Percentiles rank a stretch among this genome's conserved stretches.
These are phyloP conservation scores for Cardamine occulta DNA, from an alignment of 345 rosid species.

Conservation along the genomic window DNA sequence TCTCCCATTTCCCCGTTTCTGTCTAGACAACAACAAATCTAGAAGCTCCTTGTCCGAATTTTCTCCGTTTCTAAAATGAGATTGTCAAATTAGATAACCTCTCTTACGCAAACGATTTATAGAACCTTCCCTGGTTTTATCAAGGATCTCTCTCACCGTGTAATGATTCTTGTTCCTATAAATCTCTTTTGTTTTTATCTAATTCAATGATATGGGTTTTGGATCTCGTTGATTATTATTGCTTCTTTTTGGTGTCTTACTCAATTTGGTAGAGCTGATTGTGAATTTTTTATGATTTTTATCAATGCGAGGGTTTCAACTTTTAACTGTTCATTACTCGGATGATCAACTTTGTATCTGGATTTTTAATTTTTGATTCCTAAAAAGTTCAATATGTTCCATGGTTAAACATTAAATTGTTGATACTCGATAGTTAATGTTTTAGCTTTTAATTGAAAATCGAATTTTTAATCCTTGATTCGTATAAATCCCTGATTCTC, in stretches of 20 bases:
- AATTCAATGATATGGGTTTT: neutral
- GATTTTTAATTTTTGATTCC: neutral
- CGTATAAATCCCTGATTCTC: too few species aligned
- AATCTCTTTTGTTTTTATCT: neutral
- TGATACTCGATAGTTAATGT: neutral
- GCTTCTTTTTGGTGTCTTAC: neutral
- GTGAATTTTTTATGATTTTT: neutral
- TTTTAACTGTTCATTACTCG: neutral
- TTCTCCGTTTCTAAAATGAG: neutral
- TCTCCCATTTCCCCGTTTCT: neutral
- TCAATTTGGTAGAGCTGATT: slow-evolving; percentile 1
- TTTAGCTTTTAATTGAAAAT: neutral
- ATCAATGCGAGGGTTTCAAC: slow-evolving; percentile 8
- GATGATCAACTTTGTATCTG: neutral
- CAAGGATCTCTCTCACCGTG: neutral
- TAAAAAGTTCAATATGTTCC: neutral
- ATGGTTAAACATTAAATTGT: neutral
- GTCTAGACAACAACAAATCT: neutral
- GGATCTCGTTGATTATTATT: slow-evolving; percentile 24
- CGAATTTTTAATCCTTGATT: neutral
- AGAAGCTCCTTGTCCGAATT: neutral
- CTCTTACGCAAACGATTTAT: neutral
- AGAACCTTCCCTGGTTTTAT: neutral
- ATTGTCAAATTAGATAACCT: neutral
- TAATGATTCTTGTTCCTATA: neutral